Percentiles rank a stretch among this genome's conserved stretches.
Evolutionary conservation across 495 filamentous ascomycete genomes (phyloP).

Genomic region (Jackrogersella multiformis): DNA sequence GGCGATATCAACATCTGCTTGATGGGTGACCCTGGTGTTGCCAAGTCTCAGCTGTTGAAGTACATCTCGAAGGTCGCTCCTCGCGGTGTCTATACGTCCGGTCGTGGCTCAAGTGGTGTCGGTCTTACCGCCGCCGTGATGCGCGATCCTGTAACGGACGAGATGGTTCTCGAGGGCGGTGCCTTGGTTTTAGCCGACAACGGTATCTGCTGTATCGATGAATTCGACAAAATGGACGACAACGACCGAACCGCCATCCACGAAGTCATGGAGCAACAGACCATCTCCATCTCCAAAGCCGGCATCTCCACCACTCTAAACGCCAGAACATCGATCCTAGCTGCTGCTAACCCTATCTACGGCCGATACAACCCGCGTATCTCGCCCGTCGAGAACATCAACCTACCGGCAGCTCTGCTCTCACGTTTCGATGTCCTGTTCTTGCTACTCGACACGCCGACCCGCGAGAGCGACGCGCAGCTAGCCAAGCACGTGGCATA

Average conservation of each 20-base stretch:
- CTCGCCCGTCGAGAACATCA: constrained; percentile 98
- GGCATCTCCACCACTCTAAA: constrained; percentile 97
- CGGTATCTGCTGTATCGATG: constrained; percentile 99
- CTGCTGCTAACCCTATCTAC: constrained; percentile 96
- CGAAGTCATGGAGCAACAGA: constrained; percentile 99
- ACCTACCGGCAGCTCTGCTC: constrained; percentile 92
- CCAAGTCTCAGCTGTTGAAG: constrained; percentile 96
- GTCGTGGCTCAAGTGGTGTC: constrained; percentile 93
- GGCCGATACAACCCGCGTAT: constrained; percentile 97
- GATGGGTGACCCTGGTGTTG: constrained; percentile 99
- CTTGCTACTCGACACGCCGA: constrained; percentile 92
- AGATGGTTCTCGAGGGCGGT: constrained; percentile 98
- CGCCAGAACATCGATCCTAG: constrained; percentile 95
- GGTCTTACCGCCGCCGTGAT: constrained; percentile 98
- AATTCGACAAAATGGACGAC: constrained; percentile 99
- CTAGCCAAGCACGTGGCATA: constrained; percentile 95
- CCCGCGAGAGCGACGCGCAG: constrained; percentile 86
- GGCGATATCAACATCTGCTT: constrained; percentile 98
- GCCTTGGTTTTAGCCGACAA: constrained; percentile 96
- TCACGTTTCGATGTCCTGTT: constrained; percentile 98
- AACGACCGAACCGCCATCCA: constrained; percentile 95
- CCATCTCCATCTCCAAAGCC: constrained; percentile 97
- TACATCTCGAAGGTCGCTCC: constrained; percentile 99
- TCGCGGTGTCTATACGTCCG: constrained; percentile 96
- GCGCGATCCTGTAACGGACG: constrained; percentile 97